Base-by-base conservation (phyloP, 768 basidiomycete species). In the Podaxis mareebaensis region DNA sequence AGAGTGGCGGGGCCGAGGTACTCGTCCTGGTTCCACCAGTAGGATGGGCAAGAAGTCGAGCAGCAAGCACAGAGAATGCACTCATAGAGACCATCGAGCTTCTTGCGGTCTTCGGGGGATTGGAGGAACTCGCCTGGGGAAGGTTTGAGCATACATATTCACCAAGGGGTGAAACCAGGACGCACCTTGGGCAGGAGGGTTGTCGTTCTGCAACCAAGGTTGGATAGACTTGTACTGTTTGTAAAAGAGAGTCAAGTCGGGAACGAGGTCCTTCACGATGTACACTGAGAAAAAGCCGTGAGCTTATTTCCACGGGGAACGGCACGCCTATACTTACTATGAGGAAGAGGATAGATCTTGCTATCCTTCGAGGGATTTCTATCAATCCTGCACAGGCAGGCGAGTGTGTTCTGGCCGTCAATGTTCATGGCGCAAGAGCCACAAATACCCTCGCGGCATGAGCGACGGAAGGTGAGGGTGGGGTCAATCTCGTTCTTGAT, bases 191-290 rank as follows among this genome's bases (percentile, higher is more conserved):
- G 82, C 92, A 2, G 95, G 95, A 0, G 90, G 90, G 75, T 92
- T 93, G 75, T 95, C 91, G 76, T 95, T 95, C 82, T 96, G 90
- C 40, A 98, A 84, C 82, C 89, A 99, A 4, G 96, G 96, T 75
- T 99, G 89, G 76, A 99, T 96, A 17, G 95, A 96, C 79, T 99
- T 99, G 91, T 99, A 99, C 75, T 99, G 97, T 77, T 99, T 98
- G 88, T 95, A 96, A 85, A 96, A 96, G 67, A 87, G 87, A 10
- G 91, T 92, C 68, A 92, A 80, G 79, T 93, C 91, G 20, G 92
- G 93, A 2, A 99, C 96, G 71, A 99, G 89, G 78, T 99, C 97
- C 82, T 99, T 98, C 77, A 99, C 95, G 72, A 98, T 85, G 79
- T 96, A 97, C 96, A 97, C 96, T 96, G 74, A 4, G 22, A 3